Evolutionary conservation across 2,329 filamentous ascomycete genomes (phyloP).

Genomic region (Trichoderma sp.): DNA sequence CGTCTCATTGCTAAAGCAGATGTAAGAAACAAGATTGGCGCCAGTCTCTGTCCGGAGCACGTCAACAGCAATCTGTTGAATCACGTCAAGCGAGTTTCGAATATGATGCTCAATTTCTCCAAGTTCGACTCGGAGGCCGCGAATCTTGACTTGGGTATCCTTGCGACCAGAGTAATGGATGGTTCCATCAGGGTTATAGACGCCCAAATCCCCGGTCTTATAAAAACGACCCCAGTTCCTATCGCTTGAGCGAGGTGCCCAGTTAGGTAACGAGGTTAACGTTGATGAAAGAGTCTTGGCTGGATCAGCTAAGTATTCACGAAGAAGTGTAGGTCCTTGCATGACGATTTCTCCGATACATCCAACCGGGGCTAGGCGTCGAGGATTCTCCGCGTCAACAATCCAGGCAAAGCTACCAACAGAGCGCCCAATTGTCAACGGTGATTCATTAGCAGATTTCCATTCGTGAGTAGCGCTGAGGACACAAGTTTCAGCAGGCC

Average conservation of each 20-base stretch:
- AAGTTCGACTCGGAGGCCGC: constrained; percentile 21
- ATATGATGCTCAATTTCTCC: constrained; percentile 18
- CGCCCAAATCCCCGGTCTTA: not conserved
- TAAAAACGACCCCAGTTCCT: constrained; percentile 16
- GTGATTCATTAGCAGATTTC: constrained; percentile 15
- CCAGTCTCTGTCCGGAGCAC: not conserved
- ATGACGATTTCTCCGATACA: constrained; percentile 20
- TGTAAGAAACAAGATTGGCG: constrained; percentile 9
- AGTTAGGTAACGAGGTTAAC: not conserved
- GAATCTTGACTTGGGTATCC: constrained; percentile 22
- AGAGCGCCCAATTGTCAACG: constrained; percentile 10
- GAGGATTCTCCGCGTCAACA: not conserved
- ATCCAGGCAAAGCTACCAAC: constrained; percentile 19
- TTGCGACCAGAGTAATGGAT: constrained; percentile 13
- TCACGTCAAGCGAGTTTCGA: not conserved
- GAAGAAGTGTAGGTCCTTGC: constrained; percentile 20
- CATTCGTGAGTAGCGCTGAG: constrained; percentile 17
- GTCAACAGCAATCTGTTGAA: constrained; percentile 15
- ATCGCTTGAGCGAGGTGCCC: not conserved
- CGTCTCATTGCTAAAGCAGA: constrained; percentile 7
- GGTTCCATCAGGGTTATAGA: constrained; percentile 16
- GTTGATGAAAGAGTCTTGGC: constrained; percentile 10
- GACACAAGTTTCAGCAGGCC: constrained; percentile 22
- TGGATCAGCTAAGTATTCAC: constrained; percentile 15
- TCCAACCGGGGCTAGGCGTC: constrained; percentile 12